These are phyloP conservation scores for Xylaria grammica DNA, from an alignment of 495 filamentous ascomycete species.

Conservation along the genomic window DNA sequence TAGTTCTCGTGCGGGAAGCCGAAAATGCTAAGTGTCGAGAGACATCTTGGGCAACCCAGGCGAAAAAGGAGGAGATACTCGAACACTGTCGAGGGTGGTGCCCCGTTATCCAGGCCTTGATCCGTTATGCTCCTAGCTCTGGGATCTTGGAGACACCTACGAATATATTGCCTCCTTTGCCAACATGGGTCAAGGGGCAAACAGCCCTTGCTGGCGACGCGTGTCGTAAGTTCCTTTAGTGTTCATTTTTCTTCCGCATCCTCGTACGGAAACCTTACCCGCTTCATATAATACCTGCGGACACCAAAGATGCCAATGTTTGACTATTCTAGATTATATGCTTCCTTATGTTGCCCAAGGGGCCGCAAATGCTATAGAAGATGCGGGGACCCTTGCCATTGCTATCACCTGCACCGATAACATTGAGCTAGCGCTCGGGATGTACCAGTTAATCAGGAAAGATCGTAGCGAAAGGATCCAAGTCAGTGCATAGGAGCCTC, in stretches of 20 bases:
- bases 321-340: conserved; percentile 16
- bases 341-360: conserved; percentile 23
- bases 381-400: conserved; percentile 27
- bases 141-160: conserved; percentile 18
- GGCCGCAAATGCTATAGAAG: conserved; percentile 36
- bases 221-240: conserved; percentile 10
- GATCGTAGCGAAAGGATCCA: conserved; percentile 25
- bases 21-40: not conserved
- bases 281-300: too few relatives aligned
- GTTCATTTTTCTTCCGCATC: too few relatives aligned
- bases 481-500: too few relatives aligned
- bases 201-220: conserved; percentile 19
- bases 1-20: conserved; percentile 23
- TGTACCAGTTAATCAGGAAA: conserved; percentile 30
- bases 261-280: too few relatives aligned
- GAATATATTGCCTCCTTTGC: conserved; percentile 11
- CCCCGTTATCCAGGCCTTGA: conserved; percentile 8
- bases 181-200: conserved; percentile 10
- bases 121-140: conserved; percentile 1
- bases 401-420: conserved; percentile 18
- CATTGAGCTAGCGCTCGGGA: conserved; percentile 24
- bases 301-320: not conserved
- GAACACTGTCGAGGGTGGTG: conserved; percentile 14
- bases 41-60: conserved; percentile 7
- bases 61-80: conserved; percentile 14